Conservation (phyloP, 805 yeast genomes). For the Ogataea salicorniae region DNA sequence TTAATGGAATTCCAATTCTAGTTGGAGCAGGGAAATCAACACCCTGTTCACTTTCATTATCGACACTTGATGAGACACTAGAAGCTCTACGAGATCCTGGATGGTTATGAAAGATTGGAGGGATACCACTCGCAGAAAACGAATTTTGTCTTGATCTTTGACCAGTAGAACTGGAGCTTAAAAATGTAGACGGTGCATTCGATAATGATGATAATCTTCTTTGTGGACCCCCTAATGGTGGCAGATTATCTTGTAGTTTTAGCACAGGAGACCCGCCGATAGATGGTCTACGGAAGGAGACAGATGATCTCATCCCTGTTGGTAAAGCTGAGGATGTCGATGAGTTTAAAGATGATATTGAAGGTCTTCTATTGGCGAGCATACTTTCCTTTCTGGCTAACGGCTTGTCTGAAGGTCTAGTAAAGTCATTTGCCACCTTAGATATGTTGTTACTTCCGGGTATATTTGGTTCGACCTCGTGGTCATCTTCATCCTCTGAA, state of each 20-base stretch:
- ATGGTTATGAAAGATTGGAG: too few species aligned
- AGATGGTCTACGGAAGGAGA: slow-evolving; percentile 4
- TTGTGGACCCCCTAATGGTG: slow-evolving; percentile 2
- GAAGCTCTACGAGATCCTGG: slow-evolving; percentile 1
- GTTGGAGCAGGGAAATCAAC: slow-evolving; percentile 2
- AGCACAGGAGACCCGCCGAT: background rate
- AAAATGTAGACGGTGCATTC: background rate
- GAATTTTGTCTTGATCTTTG: slow-evolving; percentile 2
- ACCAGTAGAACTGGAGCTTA: background rate
- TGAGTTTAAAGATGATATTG: slow-evolving; percentile 2
- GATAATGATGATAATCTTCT: slow-evolving; percentile 19
- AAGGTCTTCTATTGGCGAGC: slow-evolving; percentile 3
- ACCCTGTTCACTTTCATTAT: slow-evolving; percentile 4
- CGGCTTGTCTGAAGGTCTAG: background rate
- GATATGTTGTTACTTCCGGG: background rate
- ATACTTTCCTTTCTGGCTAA: slow-evolving; percentile 1
- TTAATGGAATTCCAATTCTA: slow-evolving; percentile 10
- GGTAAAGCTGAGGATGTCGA: background rate
- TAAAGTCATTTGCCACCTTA: background rate
- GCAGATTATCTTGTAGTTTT: slow-evolving; percentile 1
- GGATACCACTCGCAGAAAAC: background rate
- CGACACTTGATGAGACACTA: slow-evolving; percentile 1
- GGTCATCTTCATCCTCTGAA: slow-evolving; percentile 3
- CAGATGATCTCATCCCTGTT: slow-evolving; percentile 6
- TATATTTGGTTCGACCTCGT: background rate